Percentiles rank a stretch among this genome's conserved stretches.
Conservation (phyloP, 2,329 filamentous ascomycete species). For the Colletotrichum sp. region DNA sequence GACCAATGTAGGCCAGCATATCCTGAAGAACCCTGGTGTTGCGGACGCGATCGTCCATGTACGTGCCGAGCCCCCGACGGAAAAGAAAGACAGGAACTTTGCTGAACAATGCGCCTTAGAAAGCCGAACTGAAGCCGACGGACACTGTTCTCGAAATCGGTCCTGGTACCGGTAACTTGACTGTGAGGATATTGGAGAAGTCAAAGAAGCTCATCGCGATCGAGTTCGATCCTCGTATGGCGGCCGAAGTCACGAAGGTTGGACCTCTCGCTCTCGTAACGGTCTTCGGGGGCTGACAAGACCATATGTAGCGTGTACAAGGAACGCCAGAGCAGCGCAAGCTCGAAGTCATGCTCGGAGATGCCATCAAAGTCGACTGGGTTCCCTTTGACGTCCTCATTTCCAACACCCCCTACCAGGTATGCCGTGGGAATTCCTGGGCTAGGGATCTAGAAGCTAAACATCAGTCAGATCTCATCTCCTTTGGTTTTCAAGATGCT, state of each 20-base stretch:
- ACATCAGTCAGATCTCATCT: slow-evolving; percentile 72
- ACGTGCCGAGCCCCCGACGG: slow-evolving; percentile 2
- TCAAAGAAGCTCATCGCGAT: slow-evolving; percentile 84
- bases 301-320: slow-evolving; percentile 80
- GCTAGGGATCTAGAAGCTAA: not conserved
- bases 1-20: slow-evolving; percentile 61
- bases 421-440: slow-evolving; percentile 27
- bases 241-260: slow-evolving; percentile 88
- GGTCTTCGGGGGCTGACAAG: slow-evolving; percentile 61
- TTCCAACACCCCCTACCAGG: slow-evolving; percentile 69
- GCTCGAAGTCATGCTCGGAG: slow-evolving; percentile 86
- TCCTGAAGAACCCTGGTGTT: slow-evolving; percentile 90
- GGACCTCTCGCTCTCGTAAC: not conserved
- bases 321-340: slow-evolving; percentile 84
- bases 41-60: slow-evolving; percentile 68
- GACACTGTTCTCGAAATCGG: slow-evolving; percentile 92
- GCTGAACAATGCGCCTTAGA: slow-evolving; percentile 55
- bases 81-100: not conserved
- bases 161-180: slow-evolving; percentile 88
- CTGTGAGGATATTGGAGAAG: slow-evolving; percentile 85
- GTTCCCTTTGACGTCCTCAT: slow-evolving; percentile 86
- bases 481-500: slow-evolving; percentile 92
- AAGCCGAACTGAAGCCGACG: slow-evolving; percentile 88
- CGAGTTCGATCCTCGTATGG: slow-evolving; percentile 96
- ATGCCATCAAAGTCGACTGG: slow-evolving; percentile 58